Conservation (phyloP, 164 flowering plant species). For the Sedum album region DNA sequence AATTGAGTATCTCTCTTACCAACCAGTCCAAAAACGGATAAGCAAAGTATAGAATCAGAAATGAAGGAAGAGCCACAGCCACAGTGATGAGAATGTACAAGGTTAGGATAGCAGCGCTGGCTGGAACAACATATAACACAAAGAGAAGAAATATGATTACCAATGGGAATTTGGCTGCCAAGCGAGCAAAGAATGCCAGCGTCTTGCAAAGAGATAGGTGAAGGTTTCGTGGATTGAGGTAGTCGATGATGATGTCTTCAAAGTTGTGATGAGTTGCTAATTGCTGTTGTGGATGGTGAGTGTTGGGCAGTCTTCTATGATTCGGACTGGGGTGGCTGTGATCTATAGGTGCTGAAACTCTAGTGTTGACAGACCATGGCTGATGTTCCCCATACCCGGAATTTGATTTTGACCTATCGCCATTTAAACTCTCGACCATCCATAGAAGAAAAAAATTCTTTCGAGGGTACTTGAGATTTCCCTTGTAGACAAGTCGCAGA, state of each 20-base stretch:
- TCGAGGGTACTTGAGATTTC: conserved; percentile 18
- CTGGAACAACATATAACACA: conserved; percentile 14
- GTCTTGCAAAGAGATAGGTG: conserved; percentile 11
- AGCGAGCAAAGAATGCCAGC: conserved; percentile 9
- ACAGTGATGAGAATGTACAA: conserved; percentile 15
- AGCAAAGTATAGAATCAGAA: conserved; percentile 17
- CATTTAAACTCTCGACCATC: conserved; percentile 18
- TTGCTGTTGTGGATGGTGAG: conserved; percentile 5
- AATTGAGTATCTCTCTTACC: conserved; percentile 11
- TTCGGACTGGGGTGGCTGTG: not conserved
- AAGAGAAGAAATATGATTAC: conserved; percentile 14
- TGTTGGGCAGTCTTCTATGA: not conserved
- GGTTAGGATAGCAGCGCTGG: conserved; percentile 14
- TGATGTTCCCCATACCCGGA: conserved; percentile 7
- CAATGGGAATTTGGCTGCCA: conserved; percentile 13
- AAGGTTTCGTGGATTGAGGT: conserved; percentile 8
- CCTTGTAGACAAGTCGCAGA: conserved; percentile 14
- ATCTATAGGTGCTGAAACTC: not conserved
- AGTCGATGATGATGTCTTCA: not conserved
- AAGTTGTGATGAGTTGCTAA: conserved; percentile 3
- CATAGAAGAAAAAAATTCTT: conserved; percentile 19
- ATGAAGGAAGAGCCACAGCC: conserved; percentile 16
- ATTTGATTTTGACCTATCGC: conserved; percentile 14
- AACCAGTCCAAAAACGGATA: conserved; percentile 14
- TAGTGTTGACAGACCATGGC: conserved; percentile 6